Evolutionary conservation across 352 stramenopile genomes (phyloP).

Genomic region (Phytophthora cactorum): DNA sequence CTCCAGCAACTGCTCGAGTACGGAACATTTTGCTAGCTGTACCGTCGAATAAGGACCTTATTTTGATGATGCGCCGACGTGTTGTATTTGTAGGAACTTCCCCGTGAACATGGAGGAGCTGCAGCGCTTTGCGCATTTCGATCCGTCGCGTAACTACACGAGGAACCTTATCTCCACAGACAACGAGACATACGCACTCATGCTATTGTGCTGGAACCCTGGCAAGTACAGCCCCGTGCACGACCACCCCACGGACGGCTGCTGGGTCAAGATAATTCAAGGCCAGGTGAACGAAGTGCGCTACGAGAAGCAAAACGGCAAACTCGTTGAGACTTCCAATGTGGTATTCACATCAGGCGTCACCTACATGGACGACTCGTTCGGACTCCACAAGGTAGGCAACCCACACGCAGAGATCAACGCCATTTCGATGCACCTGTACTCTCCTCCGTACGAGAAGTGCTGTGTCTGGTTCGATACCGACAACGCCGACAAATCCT

Average conservation of each 20-base stretch:
- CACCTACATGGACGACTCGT: conserved; percentile 92
- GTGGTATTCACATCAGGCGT: conserved; percentile 68
- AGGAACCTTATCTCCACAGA: conserved; percentile 95
- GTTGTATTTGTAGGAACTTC: conserved; percentile 43
- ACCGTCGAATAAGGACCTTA: neutral
- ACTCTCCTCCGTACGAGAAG: conserved; percentile 91
- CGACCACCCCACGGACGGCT: conserved; percentile 93
- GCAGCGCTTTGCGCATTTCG: conserved; percentile 83
- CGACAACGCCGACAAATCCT: conserved; percentile 59
- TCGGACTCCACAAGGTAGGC: conserved; percentile 93
- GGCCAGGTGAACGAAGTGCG: conserved; percentile 90
- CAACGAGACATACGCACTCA: conserved; percentile 92
- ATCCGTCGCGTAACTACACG: conserved; percentile 92
- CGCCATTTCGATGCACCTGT: conserved; percentile 94
- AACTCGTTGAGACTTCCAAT: conserved; percentile 70
- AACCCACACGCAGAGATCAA: conserved; percentile 70
- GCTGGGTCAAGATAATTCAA: conserved; percentile 91
- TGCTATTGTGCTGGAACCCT: conserved; percentile 95
- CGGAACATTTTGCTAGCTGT: conserved; percentile 9
- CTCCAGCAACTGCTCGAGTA: conserved; percentile 67
- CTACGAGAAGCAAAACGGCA: conserved; percentile 60
- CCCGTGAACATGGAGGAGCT: conserved; percentile 63
- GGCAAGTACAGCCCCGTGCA: conserved; percentile 92
- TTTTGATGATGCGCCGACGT: neutral
- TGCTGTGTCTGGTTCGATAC: conserved; percentile 91